A percentile compares a stretch with the other conserved stretches of the same genome.
Conservation (phyloP, 148 eudicot genomes). For the Persicaria maculosa region DNA sequence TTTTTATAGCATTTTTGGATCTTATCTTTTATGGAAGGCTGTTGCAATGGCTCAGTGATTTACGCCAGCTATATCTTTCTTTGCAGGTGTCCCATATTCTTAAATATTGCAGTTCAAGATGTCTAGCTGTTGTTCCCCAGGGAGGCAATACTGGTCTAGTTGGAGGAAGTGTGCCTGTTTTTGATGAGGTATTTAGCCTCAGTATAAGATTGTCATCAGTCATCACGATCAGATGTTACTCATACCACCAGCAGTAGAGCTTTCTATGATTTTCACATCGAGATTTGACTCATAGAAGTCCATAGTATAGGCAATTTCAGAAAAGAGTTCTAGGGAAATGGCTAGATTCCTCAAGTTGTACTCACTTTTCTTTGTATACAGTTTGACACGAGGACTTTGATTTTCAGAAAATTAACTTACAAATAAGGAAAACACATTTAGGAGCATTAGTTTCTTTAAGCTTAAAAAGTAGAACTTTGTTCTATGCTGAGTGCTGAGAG, state of each 20-base stretch:
- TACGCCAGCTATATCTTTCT: not conserved
- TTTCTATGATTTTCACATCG: not conserved
- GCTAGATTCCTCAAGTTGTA: not conserved
- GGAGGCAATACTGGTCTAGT: constrained; percentile 99
- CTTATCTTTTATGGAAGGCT: not conserved
- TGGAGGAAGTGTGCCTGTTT: constrained; percentile 97
- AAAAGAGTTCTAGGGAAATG: not conserved
- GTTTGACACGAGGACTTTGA: not conserved
- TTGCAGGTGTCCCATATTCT: constrained; percentile 82
- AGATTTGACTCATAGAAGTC: not conserved
- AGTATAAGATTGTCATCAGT: not conserved
- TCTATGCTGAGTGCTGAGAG: not conserved
- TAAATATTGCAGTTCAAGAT: constrained; percentile 63
- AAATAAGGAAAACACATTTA: not conserved
- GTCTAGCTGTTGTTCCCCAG: constrained; percentile 89
- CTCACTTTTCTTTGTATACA: not conserved
- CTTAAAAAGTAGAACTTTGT: not conserved
- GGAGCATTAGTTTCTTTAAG: not conserved
- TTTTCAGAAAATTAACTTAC: not conserved
- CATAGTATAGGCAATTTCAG: not conserved
- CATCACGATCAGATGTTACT: not conserved
- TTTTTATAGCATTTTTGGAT: not conserved
- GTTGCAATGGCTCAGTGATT: not conserved
- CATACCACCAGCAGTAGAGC: not conserved
- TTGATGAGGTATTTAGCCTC: constrained; percentile 62